Conservation (phyloP, 2,329 filamentous ascomycete species). For the Aureobasidium sp. region DNA sequence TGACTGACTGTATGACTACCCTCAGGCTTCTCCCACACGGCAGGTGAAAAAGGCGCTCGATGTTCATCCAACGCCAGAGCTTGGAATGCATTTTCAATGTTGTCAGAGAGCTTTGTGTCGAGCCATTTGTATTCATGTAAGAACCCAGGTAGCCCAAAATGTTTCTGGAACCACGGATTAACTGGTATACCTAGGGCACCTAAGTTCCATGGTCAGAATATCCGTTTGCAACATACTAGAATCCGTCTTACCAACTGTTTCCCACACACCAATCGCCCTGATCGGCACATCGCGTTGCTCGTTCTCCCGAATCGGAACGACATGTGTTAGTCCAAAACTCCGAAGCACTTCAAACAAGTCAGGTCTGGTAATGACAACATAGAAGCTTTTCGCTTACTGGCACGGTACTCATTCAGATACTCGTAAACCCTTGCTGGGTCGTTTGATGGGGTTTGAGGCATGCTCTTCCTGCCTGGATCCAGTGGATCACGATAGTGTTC, state of each 20-base stretch:
- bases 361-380: background rate
- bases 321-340: constrained; percentile 3
- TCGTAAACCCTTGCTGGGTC: constrained; percentile 11
- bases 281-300: constrained; percentile 29
- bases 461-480: background rate
- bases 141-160: constrained; percentile 21
- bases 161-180: constrained; percentile 23
- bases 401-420: constrained; percentile 18
- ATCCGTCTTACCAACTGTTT: constrained; percentile 36
- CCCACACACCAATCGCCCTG: constrained; percentile 43
- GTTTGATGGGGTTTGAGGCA: constrained; percentile 10
- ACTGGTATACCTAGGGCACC: constrained; percentile 30
- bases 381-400: background rate
- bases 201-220: background rate
- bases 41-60: constrained; percentile 44
- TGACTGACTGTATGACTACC: constrained; percentile 22
- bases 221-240: background rate
- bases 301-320: constrained; percentile 9
- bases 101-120: constrained; percentile 28
- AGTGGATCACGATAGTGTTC: constrained; percentile 16
- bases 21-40: constrained; percentile 39
- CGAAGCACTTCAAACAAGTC: background rate
- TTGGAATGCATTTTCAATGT: constrained; percentile 50
- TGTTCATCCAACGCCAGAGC: constrained; percentile 50
- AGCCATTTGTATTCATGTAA: constrained; percentile 30